Conservation (phyloP, 805 yeast species). For the Nakazawaea ishiwadae region DNA sequence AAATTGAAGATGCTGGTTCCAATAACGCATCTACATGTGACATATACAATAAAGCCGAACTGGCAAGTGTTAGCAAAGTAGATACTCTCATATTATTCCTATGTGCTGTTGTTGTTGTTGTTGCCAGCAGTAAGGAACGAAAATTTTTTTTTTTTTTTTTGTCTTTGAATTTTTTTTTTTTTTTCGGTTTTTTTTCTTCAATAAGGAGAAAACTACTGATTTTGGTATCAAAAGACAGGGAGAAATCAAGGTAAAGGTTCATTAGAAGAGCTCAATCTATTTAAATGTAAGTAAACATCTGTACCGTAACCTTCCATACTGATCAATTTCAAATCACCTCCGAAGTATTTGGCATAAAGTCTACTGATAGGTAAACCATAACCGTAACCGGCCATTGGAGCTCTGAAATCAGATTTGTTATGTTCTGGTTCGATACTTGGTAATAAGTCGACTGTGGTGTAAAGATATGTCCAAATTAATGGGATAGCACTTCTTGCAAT, state of each 20-base stretch:
- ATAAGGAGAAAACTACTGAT: too few relatives aligned
- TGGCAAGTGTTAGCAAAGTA: too few relatives aligned
- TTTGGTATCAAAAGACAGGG: too few relatives aligned
- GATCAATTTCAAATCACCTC: constrained; percentile 82
- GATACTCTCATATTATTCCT: too few relatives aligned
- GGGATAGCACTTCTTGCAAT: constrained; percentile 82
- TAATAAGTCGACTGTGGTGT: constrained; percentile 77
- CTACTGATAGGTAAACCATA: constrained; percentile 87
- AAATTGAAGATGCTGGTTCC: neutral
- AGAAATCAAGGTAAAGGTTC: constrained; percentile 72
- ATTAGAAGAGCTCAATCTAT: constrained; percentile 66
- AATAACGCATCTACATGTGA: too few relatives aligned
- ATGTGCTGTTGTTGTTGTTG: too few relatives aligned
- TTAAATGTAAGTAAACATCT: constrained; percentile 83
- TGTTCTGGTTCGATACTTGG: constrained; percentile 60
- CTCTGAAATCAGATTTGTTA: constrained; percentile 63
- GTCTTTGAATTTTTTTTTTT: too few relatives aligned
- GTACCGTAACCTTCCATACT: constrained; percentile 95
- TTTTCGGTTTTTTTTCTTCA: neutral
- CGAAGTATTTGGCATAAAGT: constrained; percentile 83
- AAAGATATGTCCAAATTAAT: constrained; percentile 84
- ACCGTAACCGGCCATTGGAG: constrained; percentile 94
- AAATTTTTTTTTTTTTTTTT: too few relatives aligned
- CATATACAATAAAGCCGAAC: too few relatives aligned
- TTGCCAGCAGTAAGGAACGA: too few relatives aligned